Percentiles rank a stretch among this genome's conserved stretches.
These are phyloP conservation scores for Lolium perenne DNA, from an alignment of 176 grass and related monocot species.

Conservation along the genomic window DNA sequence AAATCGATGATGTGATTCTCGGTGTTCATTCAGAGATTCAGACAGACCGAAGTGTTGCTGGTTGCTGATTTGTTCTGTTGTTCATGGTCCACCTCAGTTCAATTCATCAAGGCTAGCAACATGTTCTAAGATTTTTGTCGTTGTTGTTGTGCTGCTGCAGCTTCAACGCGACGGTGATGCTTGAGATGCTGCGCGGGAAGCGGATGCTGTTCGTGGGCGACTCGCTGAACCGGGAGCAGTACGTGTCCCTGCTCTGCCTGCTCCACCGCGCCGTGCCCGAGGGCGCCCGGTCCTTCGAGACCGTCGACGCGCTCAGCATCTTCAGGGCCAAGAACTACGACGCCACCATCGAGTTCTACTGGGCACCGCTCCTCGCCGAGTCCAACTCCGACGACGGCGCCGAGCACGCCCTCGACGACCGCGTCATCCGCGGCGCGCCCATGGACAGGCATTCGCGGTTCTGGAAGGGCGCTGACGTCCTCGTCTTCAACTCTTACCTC, in stretches of 20 bases:
- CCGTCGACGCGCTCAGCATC: conserved; percentile 55
- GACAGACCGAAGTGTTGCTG: no score
- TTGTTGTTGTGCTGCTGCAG: conserved; percentile 14
- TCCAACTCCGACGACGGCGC: conserved; percentile 61
- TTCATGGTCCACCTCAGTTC: no score
- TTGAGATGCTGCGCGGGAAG: conserved; percentile 74
- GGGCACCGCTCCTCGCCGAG: conserved; percentile 72
- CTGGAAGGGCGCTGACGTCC: conserved; percentile 70
- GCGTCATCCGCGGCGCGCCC: conserved; percentile 57
- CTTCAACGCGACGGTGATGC: conserved; percentile 70
- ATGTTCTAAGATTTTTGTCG: no score
- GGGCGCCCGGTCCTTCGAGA: conserved; percentile 60
- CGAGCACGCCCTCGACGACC: conserved; percentile 42
- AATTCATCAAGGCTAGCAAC: no score
- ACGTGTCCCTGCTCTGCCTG: conserved; percentile 61
- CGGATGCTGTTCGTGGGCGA: conserved; percentile 78
- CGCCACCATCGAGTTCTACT: conserved; percentile 77
- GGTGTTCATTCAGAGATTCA: no score
- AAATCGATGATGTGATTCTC: no score
- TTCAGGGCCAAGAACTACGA: conserved; percentile 65
- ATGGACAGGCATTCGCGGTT: conserved; percentile 54
- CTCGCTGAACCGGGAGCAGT: conserved; percentile 69
- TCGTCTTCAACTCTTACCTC: conserved; percentile 79
- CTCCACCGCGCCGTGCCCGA: conserved; percentile 65
- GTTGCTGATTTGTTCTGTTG: background rate